Conservation (phyloP, 2,329 filamentous ascomycete species). For the Hypoxylon sp. region DNA sequence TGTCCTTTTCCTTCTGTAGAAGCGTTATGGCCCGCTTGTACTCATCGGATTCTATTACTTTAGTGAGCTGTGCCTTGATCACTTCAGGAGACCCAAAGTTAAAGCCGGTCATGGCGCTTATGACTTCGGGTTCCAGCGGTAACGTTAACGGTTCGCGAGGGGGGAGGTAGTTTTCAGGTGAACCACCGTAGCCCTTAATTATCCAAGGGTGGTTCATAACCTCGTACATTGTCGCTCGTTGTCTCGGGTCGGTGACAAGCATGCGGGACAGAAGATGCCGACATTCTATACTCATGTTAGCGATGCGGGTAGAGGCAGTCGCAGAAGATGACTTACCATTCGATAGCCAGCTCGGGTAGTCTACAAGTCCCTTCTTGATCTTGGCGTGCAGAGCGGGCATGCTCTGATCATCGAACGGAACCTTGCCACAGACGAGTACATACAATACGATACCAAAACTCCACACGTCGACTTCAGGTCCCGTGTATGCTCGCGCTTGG, state of each 20-base stretch:
- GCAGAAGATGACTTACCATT: conserved; percentile 67
- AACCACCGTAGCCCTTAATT: conserved; percentile 84
- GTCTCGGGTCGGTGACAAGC: conserved; percentile 91
- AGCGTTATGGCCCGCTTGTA: conserved; percentile 85
- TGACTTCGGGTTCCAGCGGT: conserved; percentile 81
- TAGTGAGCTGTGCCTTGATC: conserved; percentile 82
- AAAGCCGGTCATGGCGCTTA: conserved; percentile 96
- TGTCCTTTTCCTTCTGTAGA: conserved; percentile 71
- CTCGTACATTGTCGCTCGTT: conserved; percentile 85
- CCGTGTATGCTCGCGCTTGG: conserved; percentile 92
- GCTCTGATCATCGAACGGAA: conserved; percentile 98
- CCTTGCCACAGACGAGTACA: conserved; percentile 95
- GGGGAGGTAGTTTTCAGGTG: conserved; percentile 90
- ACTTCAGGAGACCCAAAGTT: conserved; percentile 90
- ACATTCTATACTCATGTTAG: conserved; percentile 73
- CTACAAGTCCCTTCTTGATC: conserved; percentile 96
- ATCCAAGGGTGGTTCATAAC: conserved; percentile 98
- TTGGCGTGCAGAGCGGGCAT: conserved; percentile 98
- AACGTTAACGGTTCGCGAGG: conserved; percentile 83
- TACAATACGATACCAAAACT: conserved; percentile 99
- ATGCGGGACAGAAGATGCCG: conserved; percentile 91
- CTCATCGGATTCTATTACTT: conserved; percentile 90
- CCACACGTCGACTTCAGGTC: conserved; percentile 97
- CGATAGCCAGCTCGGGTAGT: conserved; percentile 94
- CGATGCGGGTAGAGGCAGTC: conserved; percentile 11